Evolutionary conservation across 2,329 filamentous ascomycete species (phyloP), one percentile per base, ranked within the genome.

Genomic region (Nectriaceae sp.): DNA sequence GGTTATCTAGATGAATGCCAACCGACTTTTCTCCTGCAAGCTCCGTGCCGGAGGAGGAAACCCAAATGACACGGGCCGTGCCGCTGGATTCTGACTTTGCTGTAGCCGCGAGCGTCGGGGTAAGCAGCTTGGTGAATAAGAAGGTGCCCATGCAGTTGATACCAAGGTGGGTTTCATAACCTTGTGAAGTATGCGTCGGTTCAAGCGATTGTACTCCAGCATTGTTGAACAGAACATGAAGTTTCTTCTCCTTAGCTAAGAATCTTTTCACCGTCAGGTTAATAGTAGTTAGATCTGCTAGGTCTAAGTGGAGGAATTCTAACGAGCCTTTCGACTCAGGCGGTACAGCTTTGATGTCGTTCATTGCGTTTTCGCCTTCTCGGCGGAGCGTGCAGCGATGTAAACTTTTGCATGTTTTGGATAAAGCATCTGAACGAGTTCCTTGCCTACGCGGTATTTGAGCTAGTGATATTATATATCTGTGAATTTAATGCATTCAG

Each of bases 381-480:
- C 59, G 20, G 65, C 53, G 4, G 68, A 72, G 31, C 78, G 74
- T 1, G 72, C 72, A 3, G 76, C 75, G 29, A 81, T 61, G 60
- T 81, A 82, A 21, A 83, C 73, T 4, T 67, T 79, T 31, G 67
- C 78, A 46, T 78, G 74, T 21, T 70, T 71, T 4, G 65, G 60
- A 61, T 82, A 83, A 15, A 84, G 68, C 4, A 82, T 74, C 22
- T 70, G 70, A 42, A 65, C 66, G n/a, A 82, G 67, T 52, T 80
- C 75, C 35, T 72, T 70, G 18, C 78, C 79, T 5, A 79, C 67
- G 73, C 63, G 10, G 56, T 56, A 48, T 59, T 61, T 40, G 59
- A 50, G 46, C 63, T 63, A 1, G 61, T 83, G 5, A 83, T 72
- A 48, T 82, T 72, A 65, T 42, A 37, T 6, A 31, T 15, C 26